Conservation (phyloP, 75 land plant species). For the Adiantum capillusveneris region DNA sequence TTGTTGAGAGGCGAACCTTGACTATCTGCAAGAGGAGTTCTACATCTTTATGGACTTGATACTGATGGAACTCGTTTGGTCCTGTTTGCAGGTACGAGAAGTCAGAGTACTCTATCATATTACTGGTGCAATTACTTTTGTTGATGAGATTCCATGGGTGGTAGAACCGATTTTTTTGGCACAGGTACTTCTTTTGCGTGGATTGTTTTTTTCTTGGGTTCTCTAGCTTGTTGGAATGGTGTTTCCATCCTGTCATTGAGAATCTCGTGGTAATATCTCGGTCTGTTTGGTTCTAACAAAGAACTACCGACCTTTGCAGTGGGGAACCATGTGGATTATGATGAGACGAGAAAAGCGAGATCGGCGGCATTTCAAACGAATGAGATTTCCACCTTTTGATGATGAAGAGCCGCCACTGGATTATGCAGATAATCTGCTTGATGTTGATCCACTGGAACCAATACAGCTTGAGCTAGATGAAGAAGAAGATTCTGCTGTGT, state of each 20-base stretch:
- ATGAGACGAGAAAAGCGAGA: conserved; percentile 99
- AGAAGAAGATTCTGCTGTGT: conserved; percentile 98
- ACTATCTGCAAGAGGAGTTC: no score
- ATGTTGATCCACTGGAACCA: conserved; percentile 98
- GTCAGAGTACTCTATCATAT: conserved; percentile 93
- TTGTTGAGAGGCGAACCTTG: no score
- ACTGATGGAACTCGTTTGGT: no score
- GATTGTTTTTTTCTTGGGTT: background rate
- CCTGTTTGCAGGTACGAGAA: conserved; percentile 82
- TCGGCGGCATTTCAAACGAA: conserved; percentile 91
- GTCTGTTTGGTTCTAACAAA: no score
- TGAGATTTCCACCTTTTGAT: conserved; percentile 99
- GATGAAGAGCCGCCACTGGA: conserved; percentile 98
- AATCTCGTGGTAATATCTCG: no score
- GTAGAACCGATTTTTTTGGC: conserved; percentile 97
- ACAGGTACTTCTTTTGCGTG: conserved; percentile 46
- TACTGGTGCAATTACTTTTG: conserved; percentile 97
- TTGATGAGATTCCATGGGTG: conserved; percentile 99
- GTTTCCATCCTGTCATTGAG: no score
- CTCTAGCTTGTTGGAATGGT: background rate
- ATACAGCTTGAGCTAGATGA: conserved; percentile 93
- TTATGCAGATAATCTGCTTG: conserved; percentile 93
- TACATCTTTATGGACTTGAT: no score
- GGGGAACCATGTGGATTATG: conserved; percentile 99
- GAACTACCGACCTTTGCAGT: no score